Conservation (phyloP, 768 basidiomycete species). For the Pluteus cervinus region DNA sequence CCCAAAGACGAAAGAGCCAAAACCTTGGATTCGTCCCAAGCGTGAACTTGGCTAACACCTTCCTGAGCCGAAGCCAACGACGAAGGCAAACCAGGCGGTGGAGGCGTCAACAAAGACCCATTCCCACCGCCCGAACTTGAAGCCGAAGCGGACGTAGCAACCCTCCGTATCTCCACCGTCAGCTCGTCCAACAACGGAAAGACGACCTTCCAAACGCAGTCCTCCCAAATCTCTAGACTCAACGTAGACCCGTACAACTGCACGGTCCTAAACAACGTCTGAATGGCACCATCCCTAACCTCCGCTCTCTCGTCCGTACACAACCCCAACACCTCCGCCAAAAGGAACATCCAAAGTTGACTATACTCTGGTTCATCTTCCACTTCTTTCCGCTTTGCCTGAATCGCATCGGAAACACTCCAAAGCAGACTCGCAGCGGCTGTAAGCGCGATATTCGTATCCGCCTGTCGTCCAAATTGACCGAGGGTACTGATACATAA, state of each 20-base stretch:
- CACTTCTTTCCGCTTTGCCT: conserved; percentile 65
- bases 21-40: conserved; percentile 87
- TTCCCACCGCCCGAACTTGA: conserved; percentile 7
- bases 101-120: neutral
- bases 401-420: conserved; percentile 95
- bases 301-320: conserved; percentile 82
- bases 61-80: neutral
- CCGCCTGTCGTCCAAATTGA: conserved; percentile 86
- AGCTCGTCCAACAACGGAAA: conserved; percentile 80
- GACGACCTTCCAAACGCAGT: conserved; percentile 86
- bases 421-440: conserved; percentile 90
- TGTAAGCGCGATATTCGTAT: conserved; percentile 94
- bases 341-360: conserved; percentile 89
- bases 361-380: conserved; percentile 70
- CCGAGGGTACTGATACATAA: conserved; percentile 88
- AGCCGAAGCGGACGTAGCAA: conserved; percentile 15
- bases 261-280: conserved; percentile 90
- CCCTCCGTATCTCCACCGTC: conserved; percentile 46
- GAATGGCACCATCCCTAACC: conserved; percentile 89
- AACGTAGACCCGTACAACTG: conserved; percentile 90
- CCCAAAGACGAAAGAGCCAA: conserved; percentile 82
- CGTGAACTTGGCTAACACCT: conserved; percentile 26
- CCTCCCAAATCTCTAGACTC: conserved; percentile 78
- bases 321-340: conserved; percentile 76
- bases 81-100: neutral